Percentiles rank a stretch among this genome's conserved stretches.
Conservation (phyloP, 2,329 filamentous ascomycete species). For the Orbilia oligospora region DNA sequence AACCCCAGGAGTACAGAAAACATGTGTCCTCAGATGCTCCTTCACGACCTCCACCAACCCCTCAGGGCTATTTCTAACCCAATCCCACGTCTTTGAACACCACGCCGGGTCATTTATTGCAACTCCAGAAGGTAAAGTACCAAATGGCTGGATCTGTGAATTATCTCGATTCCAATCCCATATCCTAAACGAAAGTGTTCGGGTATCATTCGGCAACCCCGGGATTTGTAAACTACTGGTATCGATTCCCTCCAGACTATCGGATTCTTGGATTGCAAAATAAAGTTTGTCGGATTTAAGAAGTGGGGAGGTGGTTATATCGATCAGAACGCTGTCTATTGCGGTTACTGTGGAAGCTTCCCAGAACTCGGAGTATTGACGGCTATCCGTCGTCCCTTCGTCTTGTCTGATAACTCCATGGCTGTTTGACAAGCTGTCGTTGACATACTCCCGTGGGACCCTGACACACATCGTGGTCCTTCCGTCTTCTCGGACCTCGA, state of each 20-base stretch:
- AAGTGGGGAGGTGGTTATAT: neutral
- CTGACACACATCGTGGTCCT: neutral
- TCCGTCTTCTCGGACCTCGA: neutral
- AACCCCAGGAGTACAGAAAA: neutral
- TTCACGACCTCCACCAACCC: neutral
- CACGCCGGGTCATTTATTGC: neutral
- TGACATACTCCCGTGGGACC: neutral
- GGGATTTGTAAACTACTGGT: neutral
- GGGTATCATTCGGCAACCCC: neutral
- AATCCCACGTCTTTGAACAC: neutral
- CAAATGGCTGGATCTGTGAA: neutral
- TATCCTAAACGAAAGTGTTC: neutral
- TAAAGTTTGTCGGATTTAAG: neutral
- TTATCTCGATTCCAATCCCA: neutral
- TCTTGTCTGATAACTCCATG: neutral
- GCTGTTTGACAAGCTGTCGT: neutral
- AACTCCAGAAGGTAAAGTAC: neutral
- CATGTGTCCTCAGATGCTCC: neutral
- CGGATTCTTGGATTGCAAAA: conserved; percentile 1
- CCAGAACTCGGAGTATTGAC: conserved; percentile 7
- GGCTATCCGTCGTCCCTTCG: neutral
- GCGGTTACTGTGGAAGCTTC: neutral
- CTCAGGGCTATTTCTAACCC: neutral
- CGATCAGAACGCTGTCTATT: neutral
- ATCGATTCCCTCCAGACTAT: neutral